Conservation (phyloP, 1,284 basidiomycete species). For the Acaromyces ingoldii region DNA sequence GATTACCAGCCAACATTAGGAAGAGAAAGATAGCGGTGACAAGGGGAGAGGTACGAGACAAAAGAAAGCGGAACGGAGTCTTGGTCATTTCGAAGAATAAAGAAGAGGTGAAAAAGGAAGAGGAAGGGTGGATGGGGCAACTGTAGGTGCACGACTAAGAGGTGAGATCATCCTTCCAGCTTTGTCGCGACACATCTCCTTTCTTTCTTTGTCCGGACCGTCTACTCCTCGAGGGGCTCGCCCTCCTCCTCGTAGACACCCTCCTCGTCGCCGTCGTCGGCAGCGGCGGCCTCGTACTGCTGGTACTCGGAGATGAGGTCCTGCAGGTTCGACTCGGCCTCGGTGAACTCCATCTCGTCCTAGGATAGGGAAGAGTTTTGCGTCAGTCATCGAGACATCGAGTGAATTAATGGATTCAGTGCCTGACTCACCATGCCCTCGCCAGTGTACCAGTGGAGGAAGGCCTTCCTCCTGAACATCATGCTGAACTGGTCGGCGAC, state of each 20-base stretch:
- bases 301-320: constrained; percentile 58
- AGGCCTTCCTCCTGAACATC: constrained; percentile 98
- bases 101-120: no score
- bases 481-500: constrained; percentile 91
- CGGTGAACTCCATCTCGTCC: constrained; percentile 97
- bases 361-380: no score
- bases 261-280: constrained; percentile 53
- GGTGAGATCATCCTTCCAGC: not conserved
- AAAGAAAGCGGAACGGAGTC: no score
- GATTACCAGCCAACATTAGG: no score
- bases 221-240: constrained; percentile 18
- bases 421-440: constrained; percentile 15
- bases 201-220: not conserved
- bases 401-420: no score
- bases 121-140: no score
- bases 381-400: no score
- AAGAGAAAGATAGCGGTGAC: no score
- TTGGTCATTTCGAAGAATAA: no score
- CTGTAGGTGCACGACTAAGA: no score
- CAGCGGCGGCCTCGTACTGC: constrained; percentile 84
- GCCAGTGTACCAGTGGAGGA: constrained; percentile 83
- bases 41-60: no score
- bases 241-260: constrained; percentile 53
- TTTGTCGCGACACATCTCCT: not conserved
- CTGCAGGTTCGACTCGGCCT: constrained; percentile 91